Base-by-base conservation (phyloP, 2,329 filamentous ascomycete species). In the Dothideomycetes sp. region DNA sequence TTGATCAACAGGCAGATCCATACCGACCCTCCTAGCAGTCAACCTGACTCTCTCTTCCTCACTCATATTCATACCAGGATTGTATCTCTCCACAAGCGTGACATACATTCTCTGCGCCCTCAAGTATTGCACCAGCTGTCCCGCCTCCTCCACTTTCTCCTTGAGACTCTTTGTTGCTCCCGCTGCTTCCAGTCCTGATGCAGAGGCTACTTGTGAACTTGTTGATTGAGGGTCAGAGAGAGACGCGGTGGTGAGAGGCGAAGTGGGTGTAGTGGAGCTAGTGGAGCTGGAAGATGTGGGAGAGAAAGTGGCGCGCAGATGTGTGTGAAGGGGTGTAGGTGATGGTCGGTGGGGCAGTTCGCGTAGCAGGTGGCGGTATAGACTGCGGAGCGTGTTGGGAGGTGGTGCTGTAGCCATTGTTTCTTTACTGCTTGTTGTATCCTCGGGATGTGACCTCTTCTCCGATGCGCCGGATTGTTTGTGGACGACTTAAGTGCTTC, bases 311-410 rank as follows among this genome's bases (percentile, higher is more conserved):
- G 68, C 60, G 55, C 82, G 84, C 49, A 93, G 73, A 38, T 76
- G 78, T 42, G 68, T 60, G 63, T 89, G 82, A 11, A 93, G 66
- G 27, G 80, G 78, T 4, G 39, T 31, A 5, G 16, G 4, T 53
- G 76, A 61, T 2, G 73, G 69, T 5, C 80, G 80, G 6, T 82
- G 75, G 2, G 89, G 89, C 7, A 95, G 78, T 67, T 95, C 87
- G 61, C 89, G 86, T 42, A 96, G 78, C 56, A 95, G 71, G 29
- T 81, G 75, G 54, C 89, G 84, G 73, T 96, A 96, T 57, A 94
- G 73, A 24, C 85, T 78, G 55, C 85, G 84, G 29, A 84, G 60
- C 48, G 61, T 58, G 27, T 68, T 29, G 31, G 31, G 66, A 28
- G 73, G 59, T 19, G 47, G 47, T n/a, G n/a, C n/a, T 23, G 48